Evolutionary conservation across 2,329 filamentous ascomycete species (phyloP).

Genomic region (Talaromyces amestolkiae): DNA sequence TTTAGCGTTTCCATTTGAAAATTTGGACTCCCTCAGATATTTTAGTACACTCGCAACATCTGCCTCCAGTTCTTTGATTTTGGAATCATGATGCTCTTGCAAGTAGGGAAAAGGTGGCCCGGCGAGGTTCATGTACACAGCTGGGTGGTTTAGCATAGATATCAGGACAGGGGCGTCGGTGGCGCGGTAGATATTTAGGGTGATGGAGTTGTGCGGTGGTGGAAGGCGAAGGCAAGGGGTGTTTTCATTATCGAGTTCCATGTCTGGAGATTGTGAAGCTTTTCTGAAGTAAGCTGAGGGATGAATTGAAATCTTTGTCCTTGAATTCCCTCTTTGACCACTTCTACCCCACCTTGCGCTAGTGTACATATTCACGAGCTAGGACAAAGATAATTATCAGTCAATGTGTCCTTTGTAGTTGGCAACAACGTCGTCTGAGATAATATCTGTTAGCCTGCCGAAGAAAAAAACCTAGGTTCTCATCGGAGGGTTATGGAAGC

Average conservation of each 20-base stretch:
- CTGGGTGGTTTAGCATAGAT: slow-evolving; percentile 13
- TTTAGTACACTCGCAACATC: background rate
- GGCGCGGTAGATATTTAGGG: background rate
- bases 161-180: slow-evolving; percentile 2
- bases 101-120: slow-evolving; percentile 9
- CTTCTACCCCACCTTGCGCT: too few relatives aligned
- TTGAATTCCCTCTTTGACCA: too few relatives aligned
- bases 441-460: too few relatives aligned
- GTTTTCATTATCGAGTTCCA: background rate
- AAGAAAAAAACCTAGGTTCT: too few relatives aligned
- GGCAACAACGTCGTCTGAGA: too few relatives aligned
- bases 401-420: too few relatives aligned
- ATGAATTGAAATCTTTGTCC: too few relatives aligned
- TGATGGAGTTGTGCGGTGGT: background rate
- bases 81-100: slow-evolving; percentile 9
- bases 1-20: background rate
- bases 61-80: background rate
- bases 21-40: background rate
- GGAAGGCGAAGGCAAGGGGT: slow-evolving; percentile 1
- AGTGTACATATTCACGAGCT: too few relatives aligned
- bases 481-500: too few relatives aligned
- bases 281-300: too few relatives aligned
- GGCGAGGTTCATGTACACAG: slow-evolving; percentile 8
- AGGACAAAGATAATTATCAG: too few relatives aligned
- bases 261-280: background rate